phyloP scores from a whole-genome alignment of 2,329 filamentous ascomycete genomes.

The Colletotrichum magnum region DNA sequence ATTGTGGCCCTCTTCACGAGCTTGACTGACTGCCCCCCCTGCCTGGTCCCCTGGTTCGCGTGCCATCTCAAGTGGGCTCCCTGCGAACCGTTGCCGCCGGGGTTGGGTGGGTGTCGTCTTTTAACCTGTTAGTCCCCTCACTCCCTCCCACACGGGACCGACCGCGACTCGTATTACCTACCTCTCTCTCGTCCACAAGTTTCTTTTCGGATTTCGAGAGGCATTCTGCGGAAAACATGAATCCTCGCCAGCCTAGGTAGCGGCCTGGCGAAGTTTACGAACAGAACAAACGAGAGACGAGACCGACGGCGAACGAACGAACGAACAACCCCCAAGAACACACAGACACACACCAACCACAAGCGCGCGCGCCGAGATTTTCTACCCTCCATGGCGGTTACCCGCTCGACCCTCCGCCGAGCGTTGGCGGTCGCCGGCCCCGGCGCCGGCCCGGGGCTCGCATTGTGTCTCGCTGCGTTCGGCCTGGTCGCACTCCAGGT shows the following conservation, averaged over 20 bases:
- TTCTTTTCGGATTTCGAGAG: slow-evolving; percentile 1
- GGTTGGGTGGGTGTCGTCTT: neutral
- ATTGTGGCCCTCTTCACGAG: neutral
- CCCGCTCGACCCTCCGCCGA: slow-evolving; percentile 23
- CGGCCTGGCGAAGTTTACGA: neutral
- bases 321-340: no score
- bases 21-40: slow-evolving; percentile 7
- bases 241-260: neutral
- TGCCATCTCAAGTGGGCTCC: slow-evolving; percentile 21
- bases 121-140: slow-evolving; percentile 24
- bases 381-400: slow-evolving; percentile 3
- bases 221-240: slow-evolving; percentile 21
- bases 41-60: slow-evolving; percentile 8
- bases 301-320: neutral
- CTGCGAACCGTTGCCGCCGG: slow-evolving; percentile 10
- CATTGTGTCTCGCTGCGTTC: slow-evolving; percentile 47
- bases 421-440: slow-evolving; percentile 19
- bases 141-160: slow-evolving; percentile 3
- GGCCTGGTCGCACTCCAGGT: slow-evolving; percentile 51
- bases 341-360: neutral
- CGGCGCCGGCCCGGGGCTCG: slow-evolving; percentile 36
- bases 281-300: slow-evolving; percentile 3
- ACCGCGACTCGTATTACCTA: slow-evolving; percentile 17
- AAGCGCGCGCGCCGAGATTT: slow-evolving; percentile 9
- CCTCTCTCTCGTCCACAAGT: neutral